phyloP scores from a whole-genome alignment of 306 rosid species.

The Cyclanthera cordifolia region DNA sequence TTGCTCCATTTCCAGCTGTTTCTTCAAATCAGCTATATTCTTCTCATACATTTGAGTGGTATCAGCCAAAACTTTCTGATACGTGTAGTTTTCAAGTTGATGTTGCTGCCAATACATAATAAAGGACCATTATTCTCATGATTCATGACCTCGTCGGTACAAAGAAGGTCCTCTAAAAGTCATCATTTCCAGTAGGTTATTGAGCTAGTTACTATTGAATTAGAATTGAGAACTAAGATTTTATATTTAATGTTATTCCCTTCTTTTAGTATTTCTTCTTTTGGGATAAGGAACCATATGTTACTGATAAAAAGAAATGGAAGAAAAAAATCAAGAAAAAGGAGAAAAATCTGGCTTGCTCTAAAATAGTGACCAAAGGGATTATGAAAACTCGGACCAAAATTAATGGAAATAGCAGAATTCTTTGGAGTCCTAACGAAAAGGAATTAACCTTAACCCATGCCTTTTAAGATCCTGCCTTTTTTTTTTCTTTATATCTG shows the following conservation, averaged over 20 bases:
- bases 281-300: not conserved
- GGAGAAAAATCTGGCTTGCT: not conserved
- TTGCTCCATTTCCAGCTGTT: slow-evolving; percentile 34
- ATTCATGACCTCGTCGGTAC: not conserved
- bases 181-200: not conserved
- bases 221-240: slow-evolving; percentile 8
- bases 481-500: too few relatives aligned
- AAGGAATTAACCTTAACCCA: not conserved
- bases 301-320: not conserved
- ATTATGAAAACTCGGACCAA: not conserved
- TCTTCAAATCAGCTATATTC: slow-evolving; percentile 37
- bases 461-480: not conserved
- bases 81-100: slow-evolving; percentile 40
- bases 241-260: not conserved
- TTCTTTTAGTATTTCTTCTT: not conserved
- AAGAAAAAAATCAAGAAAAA: not conserved
- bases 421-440: not conserved
- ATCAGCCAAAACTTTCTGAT: slow-evolving; percentile 49
- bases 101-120: slow-evolving; percentile 42
- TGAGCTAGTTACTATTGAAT: not conserved
- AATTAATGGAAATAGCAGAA: not conserved
- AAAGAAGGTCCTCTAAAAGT: not conserved
- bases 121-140: not conserved
- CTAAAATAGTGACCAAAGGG: not conserved
- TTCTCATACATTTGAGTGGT: slow-evolving; percentile 59